phyloP scores from a whole-genome alignment of 495 filamentous ascomycete genomes.

The Trichoderma gamsii region DNA sequence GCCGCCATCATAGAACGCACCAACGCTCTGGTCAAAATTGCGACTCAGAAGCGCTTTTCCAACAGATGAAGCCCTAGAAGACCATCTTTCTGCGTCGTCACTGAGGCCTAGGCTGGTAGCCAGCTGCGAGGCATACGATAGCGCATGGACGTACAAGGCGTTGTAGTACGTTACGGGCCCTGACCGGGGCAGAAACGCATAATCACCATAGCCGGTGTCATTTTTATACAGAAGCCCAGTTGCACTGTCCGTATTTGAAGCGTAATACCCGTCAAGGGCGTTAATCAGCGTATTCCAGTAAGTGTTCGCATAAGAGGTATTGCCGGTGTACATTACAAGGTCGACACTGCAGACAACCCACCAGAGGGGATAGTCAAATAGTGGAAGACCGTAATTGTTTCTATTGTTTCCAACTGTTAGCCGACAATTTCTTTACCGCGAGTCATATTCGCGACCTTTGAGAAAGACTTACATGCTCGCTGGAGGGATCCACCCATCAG shows the following conservation, averaged over 20 bases:
- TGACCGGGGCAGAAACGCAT: conserved; percentile 41
- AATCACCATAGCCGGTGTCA: conserved; percentile 38
- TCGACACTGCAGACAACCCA: conserved; percentile 41
- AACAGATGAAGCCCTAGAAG: conserved; percentile 28
- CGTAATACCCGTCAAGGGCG: conserved; percentile 36
- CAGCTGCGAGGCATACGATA: conserved; percentile 36
- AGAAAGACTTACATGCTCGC: conserved; percentile 35
- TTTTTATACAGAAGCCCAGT: conserved; percentile 35
- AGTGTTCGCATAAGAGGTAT: conserved; percentile 25
- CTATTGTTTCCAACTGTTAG: conserved; percentile 17
- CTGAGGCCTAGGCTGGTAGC: conserved; percentile 26
- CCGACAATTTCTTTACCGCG: background rate
- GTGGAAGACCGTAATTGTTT: conserved; percentile 37
- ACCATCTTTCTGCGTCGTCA: conserved; percentile 34
- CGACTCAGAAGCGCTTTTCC: conserved; percentile 27
- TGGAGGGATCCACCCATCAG: conserved; percentile 48
- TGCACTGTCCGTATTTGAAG: conserved; percentile 25
- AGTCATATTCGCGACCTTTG: background rate
- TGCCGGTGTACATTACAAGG: conserved; percentile 40
- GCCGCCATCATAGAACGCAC: conserved; percentile 36
- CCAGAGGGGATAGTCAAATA: conserved; percentile 45
- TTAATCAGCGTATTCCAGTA: conserved; percentile 35
- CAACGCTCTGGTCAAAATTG: conserved; percentile 32
- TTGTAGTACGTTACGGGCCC: conserved; percentile 44
- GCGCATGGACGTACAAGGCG: conserved; percentile 40